phyloP scores from a whole-genome alignment of 257 asterid genomes.

The Nicotiana sylvestris region DNA sequence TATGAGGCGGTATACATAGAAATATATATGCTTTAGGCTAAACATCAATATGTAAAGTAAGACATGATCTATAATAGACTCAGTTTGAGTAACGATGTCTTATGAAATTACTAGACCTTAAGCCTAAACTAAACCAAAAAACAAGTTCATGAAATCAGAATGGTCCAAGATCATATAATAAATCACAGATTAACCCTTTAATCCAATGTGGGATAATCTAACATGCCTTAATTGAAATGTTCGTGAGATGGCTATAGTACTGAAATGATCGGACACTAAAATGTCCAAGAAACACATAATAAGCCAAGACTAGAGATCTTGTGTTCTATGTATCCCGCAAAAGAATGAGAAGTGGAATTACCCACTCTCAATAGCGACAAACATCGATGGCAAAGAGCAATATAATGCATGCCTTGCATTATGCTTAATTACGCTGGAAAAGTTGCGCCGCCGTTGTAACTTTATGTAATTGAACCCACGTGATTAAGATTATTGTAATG shows the following conservation, averaged over 20 bases:
- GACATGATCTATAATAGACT: too few species aligned
- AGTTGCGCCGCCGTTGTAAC: not conserved
- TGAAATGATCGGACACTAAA: not conserved
- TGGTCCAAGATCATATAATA: not conserved
- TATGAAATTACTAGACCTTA: too few species aligned
- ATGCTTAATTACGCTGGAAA: not conserved
- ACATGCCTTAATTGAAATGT: not conserved
- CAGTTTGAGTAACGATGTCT: too few species aligned
- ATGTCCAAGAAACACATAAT: not conserved
- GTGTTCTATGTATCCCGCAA: not conserved
- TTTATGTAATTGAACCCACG: slow-evolving; percentile 1
- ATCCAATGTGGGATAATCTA: not conserved
- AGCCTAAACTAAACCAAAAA: not conserved
- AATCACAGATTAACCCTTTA: not conserved
- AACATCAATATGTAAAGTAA: too few species aligned
- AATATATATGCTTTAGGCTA: too few species aligned
- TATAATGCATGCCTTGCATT: not conserved
- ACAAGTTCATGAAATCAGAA: not conserved
- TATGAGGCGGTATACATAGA: too few species aligned
- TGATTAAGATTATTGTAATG: not conserved
- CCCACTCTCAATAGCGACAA: not conserved
- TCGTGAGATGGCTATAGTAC: not conserved
- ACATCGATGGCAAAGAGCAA: not conserved
- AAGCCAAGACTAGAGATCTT: not conserved
- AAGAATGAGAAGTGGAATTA: not conserved